phyloP scores from a whole-genome alignment of 331 rosid genomes.

The Quercus phellos region DNA sequence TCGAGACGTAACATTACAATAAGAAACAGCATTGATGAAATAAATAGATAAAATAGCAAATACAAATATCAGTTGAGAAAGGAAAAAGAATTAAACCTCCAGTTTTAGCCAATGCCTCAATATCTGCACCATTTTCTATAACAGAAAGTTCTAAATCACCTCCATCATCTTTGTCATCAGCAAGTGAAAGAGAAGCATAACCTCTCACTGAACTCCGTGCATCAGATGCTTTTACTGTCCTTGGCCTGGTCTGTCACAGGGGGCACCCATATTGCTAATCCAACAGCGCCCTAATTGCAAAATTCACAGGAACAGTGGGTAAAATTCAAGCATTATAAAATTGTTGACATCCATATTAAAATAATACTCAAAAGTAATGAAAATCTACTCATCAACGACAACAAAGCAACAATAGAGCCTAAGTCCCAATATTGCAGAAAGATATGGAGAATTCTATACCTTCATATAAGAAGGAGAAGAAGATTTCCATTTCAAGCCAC shows the following conservation, averaged over 20 bases:
- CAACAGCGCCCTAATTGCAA: slow-evolving; percentile 89
- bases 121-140: slow-evolving; percentile 38
- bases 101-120: slow-evolving; percentile 56
- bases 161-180: slow-evolving; percentile 49
- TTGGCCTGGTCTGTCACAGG: slow-evolving; percentile 71
- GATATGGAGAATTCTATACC: background rate
- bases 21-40: background rate
- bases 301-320: slow-evolving; percentile 3
- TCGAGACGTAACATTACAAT: background rate
- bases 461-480: background rate
- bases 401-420: background rate
- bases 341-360: background rate
- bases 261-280: slow-evolving; percentile 99
- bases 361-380: background rate
- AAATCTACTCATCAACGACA: background rate
- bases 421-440: background rate
- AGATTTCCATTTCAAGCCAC: slow-evolving; percentile 16
- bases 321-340: slow-evolving; percentile 7
- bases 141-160: slow-evolving; percentile 59
- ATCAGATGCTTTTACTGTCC: slow-evolving; percentile 59
- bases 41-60: slow-evolving; percentile 8
- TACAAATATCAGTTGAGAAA: slow-evolving; percentile 11
- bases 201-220: slow-evolving; percentile 49
- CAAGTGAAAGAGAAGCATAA: slow-evolving; percentile 53
- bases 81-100: slow-evolving; percentile 40